Conservation (phyloP, 441 rosid genomes). For the Macaranga tanarius region DNA sequence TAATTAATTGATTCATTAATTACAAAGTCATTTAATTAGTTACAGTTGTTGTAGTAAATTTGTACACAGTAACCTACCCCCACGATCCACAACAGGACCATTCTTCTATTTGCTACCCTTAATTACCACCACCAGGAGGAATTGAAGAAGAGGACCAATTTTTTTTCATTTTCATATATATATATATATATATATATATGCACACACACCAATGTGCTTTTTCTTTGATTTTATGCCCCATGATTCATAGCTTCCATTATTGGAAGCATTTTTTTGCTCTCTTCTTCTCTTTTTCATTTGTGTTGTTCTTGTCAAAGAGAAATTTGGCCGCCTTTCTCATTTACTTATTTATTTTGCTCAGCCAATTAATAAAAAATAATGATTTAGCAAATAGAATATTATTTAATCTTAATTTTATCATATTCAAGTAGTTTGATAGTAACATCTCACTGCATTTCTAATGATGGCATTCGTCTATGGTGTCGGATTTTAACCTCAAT, state of each 20-base stretch:
- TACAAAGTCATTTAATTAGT: no score
- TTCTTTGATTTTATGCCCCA: neutral
- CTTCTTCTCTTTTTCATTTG: neutral
- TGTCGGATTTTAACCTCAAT: no score
- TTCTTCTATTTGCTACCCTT: neutral
- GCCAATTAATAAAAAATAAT: no score
- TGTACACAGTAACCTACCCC: no score
- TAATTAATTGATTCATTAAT: no score
- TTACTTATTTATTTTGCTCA: no score
- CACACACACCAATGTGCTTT: constrained; percentile 24
- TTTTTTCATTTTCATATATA: neutral
- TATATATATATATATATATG: neutral
- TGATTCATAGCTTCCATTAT: neutral
- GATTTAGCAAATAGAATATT: no score
- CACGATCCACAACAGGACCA: neutral
- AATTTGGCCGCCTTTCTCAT: neutral
- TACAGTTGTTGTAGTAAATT: no score
- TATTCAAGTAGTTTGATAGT: no score
- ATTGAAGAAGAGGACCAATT: neutral
- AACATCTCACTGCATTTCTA: no score
- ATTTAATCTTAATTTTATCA: no score
- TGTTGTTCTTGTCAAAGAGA: neutral
- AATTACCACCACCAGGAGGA: neutral
- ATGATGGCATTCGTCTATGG: no score
- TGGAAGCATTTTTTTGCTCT: neutral